Percentiles rank a stretch among this genome's conserved stretches.
These are phyloP conservation scores for Sugiyamaella paludigena DNA, from an alignment of 1,139 yeast species.

Conservation along the genomic window DNA sequence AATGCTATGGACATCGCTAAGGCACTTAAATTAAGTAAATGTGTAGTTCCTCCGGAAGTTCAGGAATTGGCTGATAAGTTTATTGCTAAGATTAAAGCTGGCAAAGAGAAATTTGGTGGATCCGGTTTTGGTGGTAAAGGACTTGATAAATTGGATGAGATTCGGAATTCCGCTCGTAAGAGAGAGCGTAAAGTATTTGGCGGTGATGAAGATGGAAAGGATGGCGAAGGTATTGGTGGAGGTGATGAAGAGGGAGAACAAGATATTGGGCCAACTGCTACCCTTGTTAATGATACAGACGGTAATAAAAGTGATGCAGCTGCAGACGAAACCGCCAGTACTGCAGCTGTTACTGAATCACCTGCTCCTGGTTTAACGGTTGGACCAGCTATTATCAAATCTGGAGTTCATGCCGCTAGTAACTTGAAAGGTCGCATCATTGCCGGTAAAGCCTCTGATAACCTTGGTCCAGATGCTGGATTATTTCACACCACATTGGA, in stretches of 20 bases:
- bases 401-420: conserved; percentile 16
- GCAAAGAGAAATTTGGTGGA: conserved; percentile 55
- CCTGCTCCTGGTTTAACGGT: conserved; percentile 4
- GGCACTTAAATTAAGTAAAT: conserved; percentile 58
- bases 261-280: conserved; percentile 20
- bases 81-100: conserved; percentile 60
- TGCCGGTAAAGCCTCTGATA: conserved; percentile 59
- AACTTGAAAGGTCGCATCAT: conserved; percentile 16
- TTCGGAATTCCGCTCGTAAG: conserved; percentile 56
- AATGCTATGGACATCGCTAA: conserved; percentile 60
- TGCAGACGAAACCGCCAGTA: conserved; percentile 3
- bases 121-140: conserved; percentile 94
- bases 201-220: conserved; percentile 28
- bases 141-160: conserved; percentile 70
- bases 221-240: conserved; percentile 11
- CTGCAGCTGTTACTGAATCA: background rate
- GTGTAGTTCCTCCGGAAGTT: conserved; percentile 54
- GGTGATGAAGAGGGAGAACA: conserved; percentile 21
- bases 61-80: conserved; percentile 55
- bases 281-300: conserved; percentile 7
- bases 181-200: conserved; percentile 45
- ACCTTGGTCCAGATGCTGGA: conserved; percentile 51
- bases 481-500: conserved; percentile 68
- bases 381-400: conserved; percentile 17
- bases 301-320: conserved; percentile 1